Evolutionary conservation across 2,329 filamentous ascomycete species (phyloP), one percentile per base, ranked within the genome.

Genomic region (Penicillium sp.): DNA sequence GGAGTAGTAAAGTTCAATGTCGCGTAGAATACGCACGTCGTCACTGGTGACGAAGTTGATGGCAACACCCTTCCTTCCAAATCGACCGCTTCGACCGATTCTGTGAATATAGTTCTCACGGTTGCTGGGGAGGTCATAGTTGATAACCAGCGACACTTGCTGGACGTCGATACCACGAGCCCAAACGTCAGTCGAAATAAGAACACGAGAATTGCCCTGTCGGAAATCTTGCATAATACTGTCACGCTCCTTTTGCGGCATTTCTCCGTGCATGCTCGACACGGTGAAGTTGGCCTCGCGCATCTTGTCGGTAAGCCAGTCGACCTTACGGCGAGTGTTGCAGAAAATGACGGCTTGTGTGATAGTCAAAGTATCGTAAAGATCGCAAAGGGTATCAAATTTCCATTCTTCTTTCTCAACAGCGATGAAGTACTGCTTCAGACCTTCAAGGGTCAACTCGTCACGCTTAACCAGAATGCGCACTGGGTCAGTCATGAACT

Each of bases 371-470:
- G 94, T 97, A 73, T 99, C 94, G 82, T 99, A 99, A 57, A 99
- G 87, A 78, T 99, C 94, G 75, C 91, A 97, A 4, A 99, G 86
- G 2, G 94, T 99, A 73, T 99, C 94, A 66, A 99, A 96, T 76
- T 99, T 99, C 94, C 94, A 99, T 73, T 97, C 94, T 75, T 99
- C 94, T 80, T 97, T 97, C 77, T 99, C 94, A 20, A 97, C 94
- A 1, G 94, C 94, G 67, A 99, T 97, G 73, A 97, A 99, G 81
- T 97, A 99, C 74, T 99, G 94, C 80, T 97, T 97, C 52, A 99
- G 82, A 57, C 94, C 94, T 77, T 97, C 94, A 51, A 99, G 85
- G 2, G 94, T 99, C 80, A 99, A 79, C 74, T 99, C 94, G 75
- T 97, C 94, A 87, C 92, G 92, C 85, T 97, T 97, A 73, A 97